phyloP scores from a whole-genome alignment of 257 asterid genomes.

The Nicotiana paniculata region DNA sequence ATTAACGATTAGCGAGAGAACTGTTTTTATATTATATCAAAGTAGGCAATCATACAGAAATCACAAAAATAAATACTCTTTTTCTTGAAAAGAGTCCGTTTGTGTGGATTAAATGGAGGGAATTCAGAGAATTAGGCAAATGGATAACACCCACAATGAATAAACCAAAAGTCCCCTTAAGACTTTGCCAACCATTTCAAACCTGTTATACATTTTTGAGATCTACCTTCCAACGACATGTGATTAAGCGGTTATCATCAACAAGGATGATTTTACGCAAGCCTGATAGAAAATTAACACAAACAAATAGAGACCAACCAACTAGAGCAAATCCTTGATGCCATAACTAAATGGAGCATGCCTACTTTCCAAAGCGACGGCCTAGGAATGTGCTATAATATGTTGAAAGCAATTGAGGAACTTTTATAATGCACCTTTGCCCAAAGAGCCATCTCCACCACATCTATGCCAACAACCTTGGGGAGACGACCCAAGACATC shows the following conservation, averaged over 20 bases:
- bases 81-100: neutral
- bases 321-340: neutral
- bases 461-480: constrained; percentile 93
- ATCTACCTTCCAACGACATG: neutral
- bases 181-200: neutral
- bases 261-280: neutral
- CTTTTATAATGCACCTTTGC: constrained; percentile 63
- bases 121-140: neutral
- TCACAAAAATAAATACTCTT: neutral
- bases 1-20: neutral
- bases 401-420: neutral
- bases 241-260: neutral
- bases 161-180: neutral
- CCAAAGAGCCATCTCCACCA: constrained; percentile 99
- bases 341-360: neutral
- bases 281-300: neutral
- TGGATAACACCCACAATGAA: neutral
- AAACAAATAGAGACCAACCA: neutral
- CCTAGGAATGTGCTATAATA: neutral
- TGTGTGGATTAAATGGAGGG: neutral
- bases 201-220: neutral
- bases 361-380: neutral
- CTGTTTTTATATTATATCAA: neutral
- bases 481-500: constrained; percentile 81
- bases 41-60: neutral